Evolutionary conservation across 352 stramenopile species (phyloP), one percentile per base, ranked within the genome.

Genomic region (Phytophthora litchii): DNA sequence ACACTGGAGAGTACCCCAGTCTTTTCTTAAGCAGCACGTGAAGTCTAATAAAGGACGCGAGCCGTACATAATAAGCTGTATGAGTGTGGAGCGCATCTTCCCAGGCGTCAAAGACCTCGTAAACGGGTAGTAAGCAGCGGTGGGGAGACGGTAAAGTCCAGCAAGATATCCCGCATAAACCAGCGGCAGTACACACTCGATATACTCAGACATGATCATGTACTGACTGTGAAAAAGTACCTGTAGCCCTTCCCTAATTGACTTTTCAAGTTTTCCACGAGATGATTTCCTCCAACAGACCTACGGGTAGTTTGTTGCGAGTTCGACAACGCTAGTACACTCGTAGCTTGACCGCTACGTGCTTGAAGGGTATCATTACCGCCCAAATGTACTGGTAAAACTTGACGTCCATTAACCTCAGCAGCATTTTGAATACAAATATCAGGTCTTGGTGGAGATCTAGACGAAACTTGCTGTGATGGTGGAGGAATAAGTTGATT

Each of bases 1-100:
- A 72, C 1, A 66, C 8, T 5, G 60, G 53, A 4, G 55, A 63
- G 34, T 63, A 72, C 2, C 50, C 59, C 17, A 81, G 59, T 35
- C 41, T 48, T 3, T 48, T 29, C 20, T 61, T 54, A 8, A 76
- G 35, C 11, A 62, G 29, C 3, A 60, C 1, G 14, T 64, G 29
- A 12, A 64, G 12, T 5, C 21, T 45, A 1, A 46, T 16, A 13
- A 68, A 68, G 7, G 60, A 68, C 8, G 46, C 1, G 29, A 48
- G 0, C 36, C 31, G 11, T 67, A 67, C 3, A 57, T 38, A 9
- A 67, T 23, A 1, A 67, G 23, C 4, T 57, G 51, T 3, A 52
- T 19, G 5, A 58, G 35, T 3, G 52, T 70, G 6, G 42, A 49
- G 0, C 8, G 21, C 25, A 74, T 21, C 6, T 72, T 58, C 0